Evolutionary conservation across 2,329 filamentous ascomycete genomes (phyloP), one percentile per base, ranked within the genome.

Genomic region (Lecanoromycetidae sp.): DNA sequence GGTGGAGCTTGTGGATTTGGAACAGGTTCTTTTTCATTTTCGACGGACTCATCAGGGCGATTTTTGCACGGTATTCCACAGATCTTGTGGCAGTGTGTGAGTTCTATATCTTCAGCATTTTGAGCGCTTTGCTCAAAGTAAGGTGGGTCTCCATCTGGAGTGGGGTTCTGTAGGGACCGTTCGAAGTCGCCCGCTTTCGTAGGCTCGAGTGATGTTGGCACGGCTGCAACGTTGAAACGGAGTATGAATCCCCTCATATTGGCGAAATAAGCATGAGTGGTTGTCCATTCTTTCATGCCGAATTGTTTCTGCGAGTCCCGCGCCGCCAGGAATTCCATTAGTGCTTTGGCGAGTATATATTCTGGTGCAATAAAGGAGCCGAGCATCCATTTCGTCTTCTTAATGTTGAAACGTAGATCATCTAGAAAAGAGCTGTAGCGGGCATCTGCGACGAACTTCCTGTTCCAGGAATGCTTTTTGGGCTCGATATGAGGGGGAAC

Each of bases 211-310:
- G 30, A 32, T 30, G 29, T 48, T 13, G 8, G 41, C 17, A 42
- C 47, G 12, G 35, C 27, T 27, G 36, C 23, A 7, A 35, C 39
- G 13, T 44, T 26, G 33, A 50, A 50, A 4, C 33, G 23, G 20
- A 52, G 38, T 12, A 52, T 38, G 37, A 54, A 52, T 9, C 22
- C 52, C 50, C n/a, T 40, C 49, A 52, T 54, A 20, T 51, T 52
- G 10, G 52, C 52, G 44, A 44, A 51, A 35, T 39, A 52, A 2
- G 32, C 43, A 41, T 54, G 52, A 13, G 46, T 41, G 22, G 44
- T 37, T 6, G 41, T 50, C 50, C 50, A 52, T 12, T 37, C 38
- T 26, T 44, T 36, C 19, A 36, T 20, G 13, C 20, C 15, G 27
- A 47, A 50, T 8, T 43, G n/a, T 33, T 37, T 38, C n/a, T 30